Conservation (phyloP, 176 grass and related monocot genomes). For the Ensete glaucum region DNA sequence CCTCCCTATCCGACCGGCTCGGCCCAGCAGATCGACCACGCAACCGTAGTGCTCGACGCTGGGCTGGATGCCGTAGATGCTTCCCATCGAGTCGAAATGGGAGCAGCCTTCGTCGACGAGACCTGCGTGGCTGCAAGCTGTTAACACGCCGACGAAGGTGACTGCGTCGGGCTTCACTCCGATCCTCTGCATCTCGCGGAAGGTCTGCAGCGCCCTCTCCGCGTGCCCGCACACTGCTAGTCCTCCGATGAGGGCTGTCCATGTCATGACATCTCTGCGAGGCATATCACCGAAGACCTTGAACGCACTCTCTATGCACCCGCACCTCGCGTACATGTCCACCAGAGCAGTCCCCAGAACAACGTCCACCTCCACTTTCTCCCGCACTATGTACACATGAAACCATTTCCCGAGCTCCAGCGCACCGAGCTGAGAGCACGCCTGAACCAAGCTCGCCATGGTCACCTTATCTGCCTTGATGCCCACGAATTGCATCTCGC, state of each 20-base stretch:
- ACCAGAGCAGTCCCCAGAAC: constrained; percentile 19
- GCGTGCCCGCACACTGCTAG: constrained; percentile 11
- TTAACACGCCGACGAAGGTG: constrained; percentile 16
- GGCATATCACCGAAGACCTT: constrained; percentile 14
- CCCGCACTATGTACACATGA: constrained; percentile 6
- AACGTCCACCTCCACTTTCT: constrained; percentile 11
- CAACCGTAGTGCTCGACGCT: constrained; percentile 18
- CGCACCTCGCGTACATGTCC: constrained; percentile 19
- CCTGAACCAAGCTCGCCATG: constrained; percentile 12
- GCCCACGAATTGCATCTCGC: constrained; percentile 4
- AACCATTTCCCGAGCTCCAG: constrained; percentile 22
- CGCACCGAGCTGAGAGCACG: constrained; percentile 11
- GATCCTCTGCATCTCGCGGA: constrained; percentile 12
- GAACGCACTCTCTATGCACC: constrained; percentile 6
- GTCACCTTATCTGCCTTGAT: constrained; percentile 19
- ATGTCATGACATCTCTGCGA: constrained; percentile 10
- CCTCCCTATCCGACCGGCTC: constrained; percentile 4
- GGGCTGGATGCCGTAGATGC: constrained; percentile 4
- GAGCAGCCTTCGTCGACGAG: constrained; percentile 8
- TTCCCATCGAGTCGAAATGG: constrained; percentile 14
- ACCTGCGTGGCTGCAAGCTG: constrained; percentile 17
- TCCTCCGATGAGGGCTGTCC: constrained; percentile 17
- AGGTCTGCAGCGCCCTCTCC: neutral
- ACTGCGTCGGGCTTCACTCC: constrained; percentile 11
- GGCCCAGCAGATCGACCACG: constrained; percentile 14